Conservation (phyloP, 495 filamentous ascomycete species). For the Aspergillus sclerotiicarbonarius region DNA sequence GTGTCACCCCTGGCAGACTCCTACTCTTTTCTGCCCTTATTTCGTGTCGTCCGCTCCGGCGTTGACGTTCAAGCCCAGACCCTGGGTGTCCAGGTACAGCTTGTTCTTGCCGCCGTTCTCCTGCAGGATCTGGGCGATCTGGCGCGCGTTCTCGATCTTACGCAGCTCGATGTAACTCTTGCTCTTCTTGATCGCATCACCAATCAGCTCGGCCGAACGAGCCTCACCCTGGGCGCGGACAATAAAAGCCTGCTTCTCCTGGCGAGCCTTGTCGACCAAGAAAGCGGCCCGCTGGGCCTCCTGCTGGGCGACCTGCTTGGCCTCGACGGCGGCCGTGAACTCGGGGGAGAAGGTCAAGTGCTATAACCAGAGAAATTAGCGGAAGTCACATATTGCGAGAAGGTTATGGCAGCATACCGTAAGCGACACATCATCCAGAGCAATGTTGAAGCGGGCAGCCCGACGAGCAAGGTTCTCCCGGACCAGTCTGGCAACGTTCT, state of each 20-base stretch:
- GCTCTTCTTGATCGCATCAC: slow-evolving; percentile 99
- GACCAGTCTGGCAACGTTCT: slow-evolving; percentile 89
- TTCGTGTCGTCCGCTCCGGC: slow-evolving; percentile 38
- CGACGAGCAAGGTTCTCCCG: slow-evolving; percentile 88
- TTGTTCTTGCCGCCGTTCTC: slow-evolving; percentile 88
- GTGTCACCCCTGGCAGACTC: slow-evolving; percentile 9
- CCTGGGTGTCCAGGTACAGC: slow-evolving; percentile 85
- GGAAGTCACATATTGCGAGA: background rate
- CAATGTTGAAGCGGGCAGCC: slow-evolving; percentile 94
- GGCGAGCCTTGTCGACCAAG: slow-evolving; percentile 96
- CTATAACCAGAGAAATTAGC: slow-evolving; percentile 44
- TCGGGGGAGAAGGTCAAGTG: slow-evolving; percentile 99
- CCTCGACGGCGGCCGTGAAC: slow-evolving; percentile 97
- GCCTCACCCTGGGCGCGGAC: slow-evolving; percentile 99
- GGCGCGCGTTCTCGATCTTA: slow-evolving; percentile 92
- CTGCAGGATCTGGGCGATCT: slow-evolving; percentile 79
- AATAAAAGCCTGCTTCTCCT: slow-evolving; percentile 99
- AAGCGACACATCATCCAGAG: slow-evolving; percentile 94
- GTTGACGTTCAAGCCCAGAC: slow-evolving; percentile 86
- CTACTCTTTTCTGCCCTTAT: slow-evolving; percentile 28
- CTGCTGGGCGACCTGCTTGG: slow-evolving; percentile 98
- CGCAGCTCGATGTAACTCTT: slow-evolving; percentile 94
- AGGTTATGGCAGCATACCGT: slow-evolving; percentile 61
- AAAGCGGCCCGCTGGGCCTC: slow-evolving; percentile 97
- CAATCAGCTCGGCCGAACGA: slow-evolving; percentile 94